Base-by-base conservation (phyloP, 495 filamentous ascomycete species). In the Cercophora samala region DNA sequence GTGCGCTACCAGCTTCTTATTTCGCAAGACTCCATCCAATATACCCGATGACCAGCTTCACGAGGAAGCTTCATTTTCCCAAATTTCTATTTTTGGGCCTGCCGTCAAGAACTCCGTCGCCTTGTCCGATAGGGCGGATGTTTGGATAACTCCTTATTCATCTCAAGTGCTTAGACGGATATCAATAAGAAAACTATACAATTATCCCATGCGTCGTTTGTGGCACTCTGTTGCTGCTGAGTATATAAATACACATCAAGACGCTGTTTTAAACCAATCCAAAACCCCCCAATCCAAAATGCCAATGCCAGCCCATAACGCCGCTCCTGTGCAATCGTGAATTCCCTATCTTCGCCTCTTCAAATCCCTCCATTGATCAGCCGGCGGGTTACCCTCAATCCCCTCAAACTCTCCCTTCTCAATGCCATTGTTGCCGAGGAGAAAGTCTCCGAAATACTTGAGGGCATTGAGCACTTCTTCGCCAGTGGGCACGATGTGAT, bases 401-500 rank as follows among this genome's bases (percentile, higher is more conserved):
- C 37, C 15, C 29, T 70, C 55, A 17, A 60, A 56, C n/a, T 60
- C 32, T n/a, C n/a, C 46, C 64, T 70, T 79, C 69, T 86, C 84
- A 42, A 86, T 85, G 8, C 84, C 84, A 55, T 86, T 87, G 69
- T 88, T 86, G 1, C 87, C 86, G 52, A 90, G 79, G 58, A 95
- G 77, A 73, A 90, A 96, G 61, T 89, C 84, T 0, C 91, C 93
- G 68, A 97, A 87, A 68, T 92, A 91, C 68, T 92, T 83, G 51
- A 97, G 79, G 0, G 93, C 91, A 59, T 89, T 88, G 70, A 93
- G 88, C 22, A 92, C 82, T 75, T 99, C 95, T 76, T 91, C 87
- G 2, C 95, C 95, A 0, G 93, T 94, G 0, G 95, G 94, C 4
- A 97, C 77, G 62, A 99, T 99, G 68, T 97, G 84, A 65, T 93